Conservation (phyloP, 768 basidiomycete species). For the Dioszegia crocea region DNA sequence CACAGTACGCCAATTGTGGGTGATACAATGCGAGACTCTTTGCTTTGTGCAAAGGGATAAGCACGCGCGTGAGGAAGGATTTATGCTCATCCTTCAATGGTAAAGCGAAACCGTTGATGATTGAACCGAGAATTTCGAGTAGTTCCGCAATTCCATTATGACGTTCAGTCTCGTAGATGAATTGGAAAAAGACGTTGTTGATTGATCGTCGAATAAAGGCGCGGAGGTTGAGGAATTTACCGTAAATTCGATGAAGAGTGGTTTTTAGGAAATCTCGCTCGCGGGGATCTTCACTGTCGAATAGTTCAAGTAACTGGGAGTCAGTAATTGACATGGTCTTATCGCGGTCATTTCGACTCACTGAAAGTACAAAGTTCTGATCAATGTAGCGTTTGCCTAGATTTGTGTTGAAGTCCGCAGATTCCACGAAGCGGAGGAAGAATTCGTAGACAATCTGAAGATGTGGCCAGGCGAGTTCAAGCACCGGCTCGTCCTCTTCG, state of each 20-base stretch:
- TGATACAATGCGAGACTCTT: slow-evolving; percentile 97
- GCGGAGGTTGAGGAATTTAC: slow-evolving; percentile 97
- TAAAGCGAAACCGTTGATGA: slow-evolving; percentile 98
- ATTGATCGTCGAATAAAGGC: slow-evolving; percentile 98
- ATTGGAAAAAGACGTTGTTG: slow-evolving; percentile 99
- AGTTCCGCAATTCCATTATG: slow-evolving; percentile 99
- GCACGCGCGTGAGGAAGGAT: slow-evolving; percentile 86
- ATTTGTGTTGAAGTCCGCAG: slow-evolving; percentile 96
- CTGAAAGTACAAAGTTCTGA: slow-evolving; percentile 81
- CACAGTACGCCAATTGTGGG: slow-evolving; percentile 98
- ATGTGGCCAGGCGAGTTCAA: slow-evolving; percentile 99
- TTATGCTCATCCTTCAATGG: slow-evolving; percentile 99
- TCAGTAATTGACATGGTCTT: not conserved
- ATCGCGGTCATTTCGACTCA: slow-evolving; percentile 37
- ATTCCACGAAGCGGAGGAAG: slow-evolving; percentile 97
- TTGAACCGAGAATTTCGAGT: slow-evolving; percentile 94
- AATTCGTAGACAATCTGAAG: slow-evolving; percentile 99
- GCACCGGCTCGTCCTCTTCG: slow-evolving; percentile 97
- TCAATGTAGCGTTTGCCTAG: slow-evolving; percentile 96
- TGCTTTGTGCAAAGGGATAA: slow-evolving; percentile 95
- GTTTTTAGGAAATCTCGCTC: slow-evolving; percentile 99
- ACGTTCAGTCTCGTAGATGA: slow-evolving; percentile 96
- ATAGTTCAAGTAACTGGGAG: slow-evolving; percentile 81
- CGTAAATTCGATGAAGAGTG: slow-evolving; percentile 96
- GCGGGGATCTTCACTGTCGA: slow-evolving; percentile 96